These are phyloP conservation scores for Heteromeles arbutifolia DNA, from an alignment of 306 rosid species.

Conservation along the genomic window DNA sequence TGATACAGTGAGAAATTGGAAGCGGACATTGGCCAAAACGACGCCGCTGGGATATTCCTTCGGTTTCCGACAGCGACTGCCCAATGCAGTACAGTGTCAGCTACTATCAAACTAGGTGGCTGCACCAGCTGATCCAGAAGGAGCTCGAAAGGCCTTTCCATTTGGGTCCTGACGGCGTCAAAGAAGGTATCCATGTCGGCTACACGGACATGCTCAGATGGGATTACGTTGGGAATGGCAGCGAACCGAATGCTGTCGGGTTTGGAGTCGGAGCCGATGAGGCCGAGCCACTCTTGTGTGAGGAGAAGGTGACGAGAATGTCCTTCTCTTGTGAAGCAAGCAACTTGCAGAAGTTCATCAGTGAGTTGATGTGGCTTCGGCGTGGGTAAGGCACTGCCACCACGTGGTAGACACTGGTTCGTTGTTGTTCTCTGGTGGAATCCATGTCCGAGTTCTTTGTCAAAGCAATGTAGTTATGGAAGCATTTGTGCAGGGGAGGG, in stretches of 20 bases:
- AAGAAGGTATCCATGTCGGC: conserved; percentile 9
- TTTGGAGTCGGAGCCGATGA: conserved; percentile 22
- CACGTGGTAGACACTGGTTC: conserved; percentile 8
- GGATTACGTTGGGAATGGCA: conserved; percentile 34
- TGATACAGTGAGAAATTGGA: conserved; percentile 22
- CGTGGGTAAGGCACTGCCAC: conserved; percentile 45
- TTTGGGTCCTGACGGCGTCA: conserved; percentile 32
- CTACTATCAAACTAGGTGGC: conserved; percentile 7
- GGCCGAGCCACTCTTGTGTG: conserved; percentile 36
- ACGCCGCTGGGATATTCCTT: conserved; percentile 36
- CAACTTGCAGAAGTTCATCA: conserved; percentile 39
- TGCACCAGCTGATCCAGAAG: conserved; percentile 24
- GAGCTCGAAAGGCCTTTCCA: conserved; percentile 40
- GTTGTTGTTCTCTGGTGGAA: not conserved
- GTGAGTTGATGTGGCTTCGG: conserved; percentile 43
- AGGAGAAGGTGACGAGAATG: conserved; percentile 35
- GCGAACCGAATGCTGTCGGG: conserved; percentile 20
- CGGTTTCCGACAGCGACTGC: conserved; percentile 19
- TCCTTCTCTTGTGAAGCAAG: conserved; percentile 8
- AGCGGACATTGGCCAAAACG: conserved; percentile 31
- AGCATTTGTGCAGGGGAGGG: not conserved
- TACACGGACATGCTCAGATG: conserved; percentile 31
- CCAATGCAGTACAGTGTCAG: conserved; percentile 36
- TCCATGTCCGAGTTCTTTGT: not conserved
- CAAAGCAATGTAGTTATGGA: no score